Evolutionary conservation across 164 flowering plant species (phyloP).

Genomic region (Macadamia integrifolia): DNA sequence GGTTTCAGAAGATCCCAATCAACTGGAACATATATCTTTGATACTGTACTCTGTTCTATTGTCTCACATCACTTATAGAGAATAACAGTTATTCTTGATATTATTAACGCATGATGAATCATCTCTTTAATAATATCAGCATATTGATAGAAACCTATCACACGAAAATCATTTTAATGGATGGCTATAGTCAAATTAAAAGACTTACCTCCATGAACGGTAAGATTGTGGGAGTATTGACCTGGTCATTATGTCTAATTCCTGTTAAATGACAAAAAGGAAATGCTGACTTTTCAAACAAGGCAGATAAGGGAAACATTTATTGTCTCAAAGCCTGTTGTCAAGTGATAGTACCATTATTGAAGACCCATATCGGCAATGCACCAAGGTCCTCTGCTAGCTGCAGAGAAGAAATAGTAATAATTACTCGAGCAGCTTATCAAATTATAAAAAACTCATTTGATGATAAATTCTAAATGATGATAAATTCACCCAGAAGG

Average conservation of each 20-base stretch:
- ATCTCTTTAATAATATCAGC: too few relatives aligned
- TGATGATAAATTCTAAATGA: slow-evolving; percentile 3
- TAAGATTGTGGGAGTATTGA: slow-evolving; percentile 45
- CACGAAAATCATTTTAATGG: too few relatives aligned
- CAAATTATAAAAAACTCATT: not conserved
- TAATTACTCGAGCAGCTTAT: not conserved
- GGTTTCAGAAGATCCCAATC: too few relatives aligned
- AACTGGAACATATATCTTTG: too few relatives aligned
- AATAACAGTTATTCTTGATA: too few relatives aligned
- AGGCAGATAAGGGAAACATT: not conserved
- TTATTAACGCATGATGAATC: too few relatives aligned
- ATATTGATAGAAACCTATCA: too few relatives aligned
- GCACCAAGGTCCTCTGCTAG: slow-evolving; percentile 85
- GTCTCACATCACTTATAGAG: too few relatives aligned
- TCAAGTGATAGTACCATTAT: slow-evolving; percentile 57
- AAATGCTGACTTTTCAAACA: not conserved
- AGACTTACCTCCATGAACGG: slow-evolving; percentile 77
- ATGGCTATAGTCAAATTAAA: not conserved
- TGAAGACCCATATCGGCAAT: slow-evolving; percentile 84
- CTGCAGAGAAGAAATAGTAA: slow-evolving; percentile 30
- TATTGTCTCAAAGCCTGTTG: not conserved
- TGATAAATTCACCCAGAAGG: not conserved
- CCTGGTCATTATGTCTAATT: slow-evolving; percentile 76
- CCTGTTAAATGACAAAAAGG: slow-evolving; percentile 39
- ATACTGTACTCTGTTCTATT: too few relatives aligned